Percentiles rank a stretch among this genome's conserved stretches.
Conservation (phyloP, 73 alveolate species). For the Paramecium caudatum region DNA sequence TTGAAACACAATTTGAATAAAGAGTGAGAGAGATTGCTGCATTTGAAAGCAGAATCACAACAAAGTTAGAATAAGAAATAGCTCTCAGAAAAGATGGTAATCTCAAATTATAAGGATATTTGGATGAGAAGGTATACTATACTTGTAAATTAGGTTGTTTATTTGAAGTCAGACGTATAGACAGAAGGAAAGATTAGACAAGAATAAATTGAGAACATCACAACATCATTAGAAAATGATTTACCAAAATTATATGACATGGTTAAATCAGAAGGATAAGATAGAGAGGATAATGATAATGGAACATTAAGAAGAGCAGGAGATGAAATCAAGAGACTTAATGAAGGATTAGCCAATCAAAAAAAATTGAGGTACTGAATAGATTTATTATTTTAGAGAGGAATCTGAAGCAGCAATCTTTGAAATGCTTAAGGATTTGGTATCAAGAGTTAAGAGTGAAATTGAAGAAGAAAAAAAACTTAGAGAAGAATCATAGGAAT, state of each 20-base stretch:
- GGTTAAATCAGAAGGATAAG: conserved; percentile 72
- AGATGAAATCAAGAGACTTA: conserved; percentile 71
- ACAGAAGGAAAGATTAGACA: conserved; percentile 74
- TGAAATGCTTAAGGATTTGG: conserved; percentile 92
- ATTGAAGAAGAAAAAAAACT: conserved; percentile 93
- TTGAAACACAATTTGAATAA: conserved; percentile 71
- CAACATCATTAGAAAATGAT: conserved; percentile 74
- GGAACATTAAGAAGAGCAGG: conserved; percentile 75
- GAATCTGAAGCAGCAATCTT: conserved; percentile 95
- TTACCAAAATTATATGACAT: conserved; percentile 73
- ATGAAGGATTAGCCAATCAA: conserved; percentile 67
- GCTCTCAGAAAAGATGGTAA: conserved; percentile 75
- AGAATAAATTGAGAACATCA: conserved; percentile 65
- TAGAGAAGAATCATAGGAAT: conserved; percentile 95
- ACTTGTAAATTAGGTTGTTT: conserved; percentile 46
- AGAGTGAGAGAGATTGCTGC: conserved; percentile 75
- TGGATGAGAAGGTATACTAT: conserved; percentile 69
- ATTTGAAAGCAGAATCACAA: conserved; percentile 73
- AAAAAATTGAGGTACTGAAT: conserved; percentile 50
- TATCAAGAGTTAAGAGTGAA: conserved; percentile 91
- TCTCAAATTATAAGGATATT: conserved; percentile 42
- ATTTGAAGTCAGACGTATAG: conserved; percentile 67
- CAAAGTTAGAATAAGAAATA: conserved; percentile 72
- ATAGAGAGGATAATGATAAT: conserved; percentile 72
- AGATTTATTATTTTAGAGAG: conserved; percentile 79